phyloP scores from a whole-genome alignment of 2,329 filamentous ascomycete species.

The Colletotrichum kahawae region DNA sequence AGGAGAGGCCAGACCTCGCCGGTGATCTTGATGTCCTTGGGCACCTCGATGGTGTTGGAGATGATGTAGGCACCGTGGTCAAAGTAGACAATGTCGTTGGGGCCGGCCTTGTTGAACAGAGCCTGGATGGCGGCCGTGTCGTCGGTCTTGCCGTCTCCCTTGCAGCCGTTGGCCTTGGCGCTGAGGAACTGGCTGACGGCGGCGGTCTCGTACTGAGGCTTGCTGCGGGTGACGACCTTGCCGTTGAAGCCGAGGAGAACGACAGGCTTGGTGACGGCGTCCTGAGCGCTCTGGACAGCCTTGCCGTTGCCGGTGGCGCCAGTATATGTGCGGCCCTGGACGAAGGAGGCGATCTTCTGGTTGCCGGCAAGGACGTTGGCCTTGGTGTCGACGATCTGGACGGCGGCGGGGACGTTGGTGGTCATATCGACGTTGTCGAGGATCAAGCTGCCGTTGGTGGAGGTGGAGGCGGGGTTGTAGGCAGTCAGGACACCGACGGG shows the following conservation, averaged over 20 bases:
- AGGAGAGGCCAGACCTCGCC: constrained; percentile 93
- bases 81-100: constrained; percentile 74
- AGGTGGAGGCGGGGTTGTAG: constrained; percentile 65
- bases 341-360: constrained; percentile 72
- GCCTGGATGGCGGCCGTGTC: constrained; percentile 86
- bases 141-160: constrained; percentile 85
- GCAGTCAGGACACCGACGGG: constrained; percentile 78
- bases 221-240: constrained; percentile 80
- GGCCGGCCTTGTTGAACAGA: constrained; percentile 70
- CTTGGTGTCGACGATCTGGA: constrained; percentile 63
- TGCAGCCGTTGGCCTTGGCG: constrained; percentile 82
- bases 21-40: constrained; percentile 83
- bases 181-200: constrained; percentile 76
- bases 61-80: constrained; percentile 77
- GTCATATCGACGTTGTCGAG: constrained; percentile 90
- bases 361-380: constrained; percentile 71
- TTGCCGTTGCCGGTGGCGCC: constrained; percentile 45
- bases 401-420: constrained; percentile 68
- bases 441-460: constrained; percentile 81
- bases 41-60: constrained; percentile 72
- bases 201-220: constrained; percentile 83
- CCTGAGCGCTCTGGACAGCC: constrained; percentile 64
- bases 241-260: constrained; percentile 67
- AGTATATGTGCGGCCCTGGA: constrained; percentile 79
- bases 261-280: constrained; percentile 65